Evolutionary conservation across 2,329 filamentous ascomycete genomes (phyloP), one percentile per base, ranked within the genome.

Genomic region (Calonectria montana): DNA sequence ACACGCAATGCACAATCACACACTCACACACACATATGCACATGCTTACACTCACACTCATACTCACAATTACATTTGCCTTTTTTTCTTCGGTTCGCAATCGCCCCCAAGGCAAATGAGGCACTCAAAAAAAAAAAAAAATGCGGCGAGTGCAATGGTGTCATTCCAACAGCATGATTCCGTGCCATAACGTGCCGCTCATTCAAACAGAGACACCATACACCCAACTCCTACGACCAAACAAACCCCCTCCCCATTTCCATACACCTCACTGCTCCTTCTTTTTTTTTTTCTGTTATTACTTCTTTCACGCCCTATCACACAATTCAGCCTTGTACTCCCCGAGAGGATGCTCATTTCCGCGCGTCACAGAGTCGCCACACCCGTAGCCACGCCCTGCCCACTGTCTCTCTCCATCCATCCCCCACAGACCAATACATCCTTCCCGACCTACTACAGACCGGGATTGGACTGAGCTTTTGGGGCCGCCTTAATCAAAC

Each of bases 301-400:
- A 29, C 16, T 27, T 43, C 53, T 29, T n/a, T 37, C 35, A 12
- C 41, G 12, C 27, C n/a, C 15, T 43, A 35, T n/a, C 43, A 39
- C 61, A 39, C n/a, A 55, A 35, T 43, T 35, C 50, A 71, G 65
- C 23, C 47, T 62, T 63, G 74, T 74, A 63, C 55, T 27, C 25
- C 72, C 74, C 74, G 74, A 76, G 62, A 50, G 12, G 61, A 59
- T 27, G 10, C 21, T 65, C 62, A 48, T 65, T 31, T 67, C 25
- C 62, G 53, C 37, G 66, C 75, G 35, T 62, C 65, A 74, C 65
- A 61, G 64, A 12, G 31, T 39, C 15, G 53, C 53, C 53, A 39
- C 31, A 25, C 13, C 53, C 53, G 21, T 13, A 25, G 37, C 35
- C 53, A 27, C 31, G 31, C 53, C 21, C 31, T 57, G 8, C n/a